Evolutionary conservation across 2,329 filamentous ascomycete species (phyloP), one percentile per base, ranked within the genome.

Genomic region (Calonectria crousiana): DNA sequence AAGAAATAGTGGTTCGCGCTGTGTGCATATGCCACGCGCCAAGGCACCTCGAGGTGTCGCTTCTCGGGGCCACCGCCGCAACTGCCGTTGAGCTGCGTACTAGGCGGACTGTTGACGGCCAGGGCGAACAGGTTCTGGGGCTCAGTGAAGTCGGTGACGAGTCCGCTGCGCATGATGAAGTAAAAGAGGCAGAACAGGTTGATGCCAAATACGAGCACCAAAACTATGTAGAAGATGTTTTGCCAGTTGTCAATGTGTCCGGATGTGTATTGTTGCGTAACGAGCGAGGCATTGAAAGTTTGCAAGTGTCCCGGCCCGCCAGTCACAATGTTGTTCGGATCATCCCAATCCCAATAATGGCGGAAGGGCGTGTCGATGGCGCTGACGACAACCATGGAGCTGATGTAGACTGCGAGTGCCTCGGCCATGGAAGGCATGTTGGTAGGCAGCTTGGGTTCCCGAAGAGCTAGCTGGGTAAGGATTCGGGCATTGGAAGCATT

Each of bases 111-210:
- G 80, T 95, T 95, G 67, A 96, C 87, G 2, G 93, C 93, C 0
- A 95, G 84, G 0, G 92, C 87, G 79, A 96, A 95, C 2, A 95
- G 85, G 80, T 95, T 95, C 69, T 93, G 91, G 0, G 94, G 93
- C 79, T 96, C 94, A 0, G 92, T 94, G 80, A 94, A 95, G 84
- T 96, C 95, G 0, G 93, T 95, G 10, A 96, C 90, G 28, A 95
- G 89, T 0, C 91, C 90, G 0, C 86, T 86, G 8, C 86, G 81
- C 76, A 89, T 86, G 60, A 90, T 80, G 66, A 93, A 82, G 83
- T 95, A 95, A 2, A 86, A 79, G 0, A 95, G 85, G 71, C 93
- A 94, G 49, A 93, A 85, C 32, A 92, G 73, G 81, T 94, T 95
- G 78, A 94, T 90, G 30, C 90, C 75, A 78, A 95, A 94, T 1